Evolutionary conservation across 202 grass and related monocot species (phyloP).

Genomic region (Carex arenaria): DNA sequence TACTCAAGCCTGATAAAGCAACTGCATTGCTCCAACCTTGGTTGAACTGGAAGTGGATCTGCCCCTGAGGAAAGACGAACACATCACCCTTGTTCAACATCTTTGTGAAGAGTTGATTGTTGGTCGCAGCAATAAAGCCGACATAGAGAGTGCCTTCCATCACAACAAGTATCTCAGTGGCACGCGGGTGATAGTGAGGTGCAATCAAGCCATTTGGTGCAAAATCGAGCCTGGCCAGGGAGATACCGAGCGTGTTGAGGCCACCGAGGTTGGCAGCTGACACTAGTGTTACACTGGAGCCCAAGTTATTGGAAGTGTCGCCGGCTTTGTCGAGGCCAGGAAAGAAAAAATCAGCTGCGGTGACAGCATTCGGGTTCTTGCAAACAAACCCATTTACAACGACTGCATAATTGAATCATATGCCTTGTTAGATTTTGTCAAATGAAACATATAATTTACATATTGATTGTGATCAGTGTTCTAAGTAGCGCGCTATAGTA

Average conservation of each 20-base stretch:
- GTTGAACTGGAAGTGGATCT: constrained; percentile 49
- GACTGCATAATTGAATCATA: constrained; percentile 20
- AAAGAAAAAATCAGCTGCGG: constrained; percentile 49
- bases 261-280: constrained; percentile 21
- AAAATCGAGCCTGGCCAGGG: constrained; percentile 41
- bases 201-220: constrained; percentile 31
- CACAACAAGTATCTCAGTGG: constrained; percentile 57
- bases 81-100: constrained; percentile 30
- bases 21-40: not conserved
- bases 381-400: constrained; percentile 45
- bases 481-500: too few species aligned
- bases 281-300: constrained; percentile 30
- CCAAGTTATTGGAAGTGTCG: constrained; percentile 15
- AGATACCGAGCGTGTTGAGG: constrained; percentile 53
- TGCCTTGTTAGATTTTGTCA: not conserved
- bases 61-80: constrained; percentile 51
- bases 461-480: too few species aligned
- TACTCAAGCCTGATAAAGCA: constrained; percentile 46
- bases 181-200: constrained; percentile 62
- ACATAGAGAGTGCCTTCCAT: constrained; percentile 37
- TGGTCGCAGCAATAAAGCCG: constrained; percentile 33
- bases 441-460: not conserved
- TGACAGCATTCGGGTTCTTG: constrained; percentile 42
- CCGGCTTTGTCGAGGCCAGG: constrained; percentile 27
- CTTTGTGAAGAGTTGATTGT: constrained; percentile 31